These are phyloP conservation scores for Tephrocybe sp. DNA, from an alignment of 768 basidiomycete species.

Conservation along the genomic window DNA sequence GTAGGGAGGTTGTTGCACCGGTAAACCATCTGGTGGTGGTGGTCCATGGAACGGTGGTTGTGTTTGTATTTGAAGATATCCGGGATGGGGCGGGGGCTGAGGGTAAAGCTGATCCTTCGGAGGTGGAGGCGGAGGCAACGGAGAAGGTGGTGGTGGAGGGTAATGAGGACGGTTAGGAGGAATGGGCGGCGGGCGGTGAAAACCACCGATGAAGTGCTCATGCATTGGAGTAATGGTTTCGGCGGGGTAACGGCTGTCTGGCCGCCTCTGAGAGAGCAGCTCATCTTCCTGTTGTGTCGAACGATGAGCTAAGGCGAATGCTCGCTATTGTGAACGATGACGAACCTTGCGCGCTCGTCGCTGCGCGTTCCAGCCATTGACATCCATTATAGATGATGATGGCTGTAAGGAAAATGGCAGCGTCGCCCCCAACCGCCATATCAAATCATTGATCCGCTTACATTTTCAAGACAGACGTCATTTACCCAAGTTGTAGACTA, in stretches of 20 bases:
- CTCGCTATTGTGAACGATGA: constrained; percentile 8
- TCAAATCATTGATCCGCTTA: constrained; percentile 14
- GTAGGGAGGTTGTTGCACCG: constrained; percentile 10
- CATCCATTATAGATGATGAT: constrained; percentile 53
- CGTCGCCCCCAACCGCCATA: not conserved
- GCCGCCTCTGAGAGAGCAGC: constrained; percentile 24
- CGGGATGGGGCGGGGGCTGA: constrained; percentile 18
- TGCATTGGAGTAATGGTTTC: constrained; percentile 61
- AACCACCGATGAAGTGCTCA: constrained; percentile 60
- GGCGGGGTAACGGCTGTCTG: constrained; percentile 50
- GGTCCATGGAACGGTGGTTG: constrained; percentile 1
- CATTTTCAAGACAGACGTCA: constrained; percentile 1
- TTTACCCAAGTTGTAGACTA: not conserved
- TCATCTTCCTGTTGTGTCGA: constrained; percentile 33
- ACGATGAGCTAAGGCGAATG: constrained; percentile 6
- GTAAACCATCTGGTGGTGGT: constrained; percentile 11
- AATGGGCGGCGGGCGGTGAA: constrained; percentile 37
- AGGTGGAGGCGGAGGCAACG: constrained; percentile 43
- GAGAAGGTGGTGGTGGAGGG: constrained; percentile 33
- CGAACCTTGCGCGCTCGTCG: constrained; percentile 57
- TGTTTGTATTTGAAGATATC: not conserved
- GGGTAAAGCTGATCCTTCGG: constrained; percentile 43
- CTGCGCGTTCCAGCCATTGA: constrained; percentile 72
- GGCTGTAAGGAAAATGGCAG: not conserved
- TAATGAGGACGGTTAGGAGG: constrained; percentile 37